Percentiles rank a stretch among this genome's conserved stretches.
Evolutionary conservation across 805 yeast species (phyloP).

Genomic region (Cyberlindnera veronae): DNA sequence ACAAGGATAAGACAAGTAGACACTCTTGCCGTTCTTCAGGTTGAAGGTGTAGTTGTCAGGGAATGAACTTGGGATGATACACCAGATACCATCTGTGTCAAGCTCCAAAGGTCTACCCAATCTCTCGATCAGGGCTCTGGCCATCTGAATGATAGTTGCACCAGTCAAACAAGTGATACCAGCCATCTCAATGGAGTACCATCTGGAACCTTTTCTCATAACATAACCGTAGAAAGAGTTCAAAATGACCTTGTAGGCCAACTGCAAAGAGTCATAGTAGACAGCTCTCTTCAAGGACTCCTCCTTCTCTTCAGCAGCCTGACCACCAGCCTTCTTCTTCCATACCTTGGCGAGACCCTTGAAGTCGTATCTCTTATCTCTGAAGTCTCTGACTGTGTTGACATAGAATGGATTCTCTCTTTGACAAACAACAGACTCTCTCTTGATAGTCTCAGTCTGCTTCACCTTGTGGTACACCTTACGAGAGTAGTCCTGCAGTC

Average conservation of each 20-base stretch:
- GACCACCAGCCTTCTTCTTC: slow-evolving; percentile 72
- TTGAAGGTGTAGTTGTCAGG: slow-evolving; percentile 83
- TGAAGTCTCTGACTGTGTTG: slow-evolving; percentile 86
- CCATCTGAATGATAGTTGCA: slow-evolving; percentile 97
- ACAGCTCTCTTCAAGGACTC: slow-evolving; percentile 95
- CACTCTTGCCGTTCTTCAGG: slow-evolving; percentile 71
- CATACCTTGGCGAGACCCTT: slow-evolving; percentile 91
- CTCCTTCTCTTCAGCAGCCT: slow-evolving; percentile 59
- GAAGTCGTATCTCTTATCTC: slow-evolving; percentile 95
- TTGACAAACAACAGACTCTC: slow-evolving; percentile 95
- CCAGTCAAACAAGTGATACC: slow-evolving; percentile 98
- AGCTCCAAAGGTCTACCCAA: slow-evolving; percentile 93
- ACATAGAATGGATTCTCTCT: slow-evolving; percentile 97
- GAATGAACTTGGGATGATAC: slow-evolving; percentile 88
- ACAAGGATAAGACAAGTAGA: slow-evolving; percentile 86
- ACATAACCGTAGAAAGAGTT: slow-evolving; percentile 98
- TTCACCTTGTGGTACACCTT: slow-evolving; percentile 82
- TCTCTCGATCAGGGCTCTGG: slow-evolving; percentile 84
- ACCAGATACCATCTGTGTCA: slow-evolving; percentile 99
- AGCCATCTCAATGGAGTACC: slow-evolving; percentile 99
- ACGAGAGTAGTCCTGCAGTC: slow-evolving; percentile 78
- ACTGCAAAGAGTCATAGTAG: slow-evolving; percentile 88
- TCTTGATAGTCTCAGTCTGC: slow-evolving; percentile 75
- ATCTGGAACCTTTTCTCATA: slow-evolving; percentile 97
- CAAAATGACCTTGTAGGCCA: slow-evolving; percentile 94